phyloP scores from a whole-genome alignment of 371 early-diverging fungal species.

The Mortierella sp. region DNA sequence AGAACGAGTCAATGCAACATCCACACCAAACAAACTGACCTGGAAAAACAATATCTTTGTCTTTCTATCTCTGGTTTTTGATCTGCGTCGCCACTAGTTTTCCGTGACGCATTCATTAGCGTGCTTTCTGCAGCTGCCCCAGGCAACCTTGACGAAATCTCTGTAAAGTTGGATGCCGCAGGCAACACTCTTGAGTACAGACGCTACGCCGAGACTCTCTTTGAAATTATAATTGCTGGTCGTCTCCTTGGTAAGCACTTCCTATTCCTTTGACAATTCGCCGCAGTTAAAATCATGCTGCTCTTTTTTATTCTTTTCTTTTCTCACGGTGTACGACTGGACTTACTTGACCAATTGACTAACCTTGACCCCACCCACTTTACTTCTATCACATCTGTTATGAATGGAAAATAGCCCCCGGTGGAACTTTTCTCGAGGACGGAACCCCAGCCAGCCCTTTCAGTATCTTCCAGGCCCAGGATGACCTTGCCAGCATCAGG shows the following conservation, averaged over 20 bases:
- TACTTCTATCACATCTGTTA: not conserved
- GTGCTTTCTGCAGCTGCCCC: constrained; percentile 70
- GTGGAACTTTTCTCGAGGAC: constrained; percentile 87
- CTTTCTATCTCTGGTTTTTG: not conserved
- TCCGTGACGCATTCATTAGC: constrained; percentile 81
- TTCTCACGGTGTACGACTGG: not conserved
- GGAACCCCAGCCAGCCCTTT: constrained; percentile 86
- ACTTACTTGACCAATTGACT: not conserved
- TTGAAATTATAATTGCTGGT: constrained; percentile 92
- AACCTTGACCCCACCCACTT: not conserved
- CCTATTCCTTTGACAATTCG: not conserved
- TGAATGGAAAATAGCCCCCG: constrained; percentile 76
- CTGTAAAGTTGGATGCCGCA: constrained; percentile 81
- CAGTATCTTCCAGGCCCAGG: constrained; percentile 85
- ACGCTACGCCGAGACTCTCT: constrained; percentile 94
- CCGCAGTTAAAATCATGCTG: not conserved
- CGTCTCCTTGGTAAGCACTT: constrained; percentile 81
- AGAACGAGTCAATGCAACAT: not conserved
- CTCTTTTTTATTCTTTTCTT: not conserved
- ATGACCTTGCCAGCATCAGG: constrained; percentile 77
- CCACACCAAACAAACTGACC: not conserved
- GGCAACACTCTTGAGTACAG: constrained; percentile 93
- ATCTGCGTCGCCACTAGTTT: constrained; percentile 61
- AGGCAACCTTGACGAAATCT: constrained; percentile 80
- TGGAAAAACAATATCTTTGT: not conserved